Evolutionary conservation across 2,329 filamentous ascomycete genomes (phyloP), one percentile per base, ranked within the genome.

Genomic region (Pleoardoris graminearum): DNA sequence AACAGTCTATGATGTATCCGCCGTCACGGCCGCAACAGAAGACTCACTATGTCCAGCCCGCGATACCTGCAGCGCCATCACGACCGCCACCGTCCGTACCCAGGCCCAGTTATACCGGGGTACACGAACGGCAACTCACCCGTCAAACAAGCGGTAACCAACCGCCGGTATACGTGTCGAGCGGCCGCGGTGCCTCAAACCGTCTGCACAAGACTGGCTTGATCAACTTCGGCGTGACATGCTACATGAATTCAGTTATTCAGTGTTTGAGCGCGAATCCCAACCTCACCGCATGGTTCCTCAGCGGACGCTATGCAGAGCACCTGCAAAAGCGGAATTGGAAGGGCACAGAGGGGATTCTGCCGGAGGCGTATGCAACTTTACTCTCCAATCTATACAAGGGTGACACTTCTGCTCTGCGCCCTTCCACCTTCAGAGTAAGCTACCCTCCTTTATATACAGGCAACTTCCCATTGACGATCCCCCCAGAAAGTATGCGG

Each of bases 201-300:
- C 73, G 76, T 23, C 77, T 85, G 62, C 82, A 85, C n/a, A 77
- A 79, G 30, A 88, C 90, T 10, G 92, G 93, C 0, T 80, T 97
- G 11, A 77, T 85, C 53, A 97, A 97, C 62, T 89, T 91, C 35
- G 84, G 85, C 1, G 87, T 88, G 41, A 92, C 89, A 59, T 97
- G 93, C 70, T 97, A 96, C 68, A 91, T 94, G 79, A 97, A 96
- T 72, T 87, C 90, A n/a, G 87, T 87, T 0, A 79, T 97, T 22
- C 93, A 97, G 72, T 89, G 88, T 54, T 77, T 97, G 16, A 88
- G 89, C 53, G 87, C 86, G 1, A 93, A 91, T 0, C 76, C 80
- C 7, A 77, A 80, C 16, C 72, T 87, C 36, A 83, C 82, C 68
- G 83, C 67, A 74, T 84, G 75, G 81, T 96, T 81, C 77, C 83